A percentile compares a stretch with the other conserved stretches of the same genome.
phyloP scores from a whole-genome alignment of 2,329 filamentous ascomycete genomes.

The Epichloe sp. region DNA sequence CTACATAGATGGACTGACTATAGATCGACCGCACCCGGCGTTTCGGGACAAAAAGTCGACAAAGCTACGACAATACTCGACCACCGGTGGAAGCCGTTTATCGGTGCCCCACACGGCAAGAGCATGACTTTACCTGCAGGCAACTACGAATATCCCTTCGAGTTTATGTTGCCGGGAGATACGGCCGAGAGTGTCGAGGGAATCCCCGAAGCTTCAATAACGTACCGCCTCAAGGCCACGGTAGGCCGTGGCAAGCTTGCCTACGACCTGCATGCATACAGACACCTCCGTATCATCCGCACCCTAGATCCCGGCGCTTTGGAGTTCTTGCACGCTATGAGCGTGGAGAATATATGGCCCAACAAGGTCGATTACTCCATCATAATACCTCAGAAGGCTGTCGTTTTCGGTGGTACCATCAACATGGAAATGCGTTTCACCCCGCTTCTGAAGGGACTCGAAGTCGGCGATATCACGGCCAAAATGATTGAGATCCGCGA shows the following conservation, averaged over 20 bases:
- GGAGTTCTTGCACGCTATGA: constrained; percentile 78
- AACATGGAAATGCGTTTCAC: constrained; percentile 77
- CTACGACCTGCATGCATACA: constrained; percentile 72
- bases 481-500: constrained; percentile 71
- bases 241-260: constrained; percentile 77
- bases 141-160: constrained; percentile 77
- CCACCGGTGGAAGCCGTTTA: constrained; percentile 57
- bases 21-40: constrained; percentile 41
- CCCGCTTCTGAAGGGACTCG: constrained; percentile 76
- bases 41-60: constrained; percentile 46
- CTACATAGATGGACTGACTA: constrained; percentile 36
- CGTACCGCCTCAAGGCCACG: constrained; percentile 84
- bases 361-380: constrained; percentile 97
- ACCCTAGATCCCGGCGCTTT: constrained; percentile 64
- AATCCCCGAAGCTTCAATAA: constrained; percentile 70
- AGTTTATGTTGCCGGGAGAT: constrained; percentile 56
- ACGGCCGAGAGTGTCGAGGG: constrained; percentile 85
- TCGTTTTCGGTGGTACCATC: constrained; percentile 82
- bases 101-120: constrained; percentile 35
- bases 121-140: constrained; percentile 51
- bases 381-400: constrained; percentile 82
- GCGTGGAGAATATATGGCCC: constrained; percentile 93
- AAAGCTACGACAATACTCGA: constrained; percentile 48
- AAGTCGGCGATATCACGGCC: constrained; percentile 69
- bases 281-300: constrained; percentile 64